Evolutionary conservation across 257 asterid species (phyloP).

Genomic region (Eucommia ulmoides): DNA sequence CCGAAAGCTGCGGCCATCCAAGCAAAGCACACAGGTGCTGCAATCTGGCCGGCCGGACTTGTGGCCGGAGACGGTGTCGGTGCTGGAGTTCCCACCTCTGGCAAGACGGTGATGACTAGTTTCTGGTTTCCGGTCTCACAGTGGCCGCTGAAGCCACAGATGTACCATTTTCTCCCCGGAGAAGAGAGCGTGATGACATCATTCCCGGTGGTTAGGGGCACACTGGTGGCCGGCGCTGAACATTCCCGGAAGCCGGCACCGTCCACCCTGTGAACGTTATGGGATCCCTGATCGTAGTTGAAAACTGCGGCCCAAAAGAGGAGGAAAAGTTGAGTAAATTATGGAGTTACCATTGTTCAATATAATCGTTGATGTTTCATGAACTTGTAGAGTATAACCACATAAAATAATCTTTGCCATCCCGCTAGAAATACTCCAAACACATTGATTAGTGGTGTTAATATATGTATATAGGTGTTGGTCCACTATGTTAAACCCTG

Average conservation of each 20-base stretch:
- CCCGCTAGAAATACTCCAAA: too few relatives aligned
- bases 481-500: too few relatives aligned
- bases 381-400: too few relatives aligned
- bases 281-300: constrained; percentile 7
- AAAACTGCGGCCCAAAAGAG: too few relatives aligned
- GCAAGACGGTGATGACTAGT: constrained; percentile 22
- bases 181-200: constrained; percentile 13
- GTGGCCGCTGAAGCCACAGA: constrained; percentile 12
- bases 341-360: too few relatives aligned
- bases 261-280: constrained; percentile 22
- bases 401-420: too few relatives aligned
- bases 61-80: constrained; percentile 8
- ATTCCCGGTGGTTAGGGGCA: constrained; percentile 6
- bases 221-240: constrained; percentile 4
- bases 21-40: constrained; percentile 2
- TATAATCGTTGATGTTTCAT: too few relatives aligned
- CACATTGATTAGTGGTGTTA: too few relatives aligned
- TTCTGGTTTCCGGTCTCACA: constrained; percentile 24
- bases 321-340: too few relatives aligned
- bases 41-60: neutral
- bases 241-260: constrained; percentile 24
- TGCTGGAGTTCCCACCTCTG: neutral
- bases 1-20: constrained; percentile 11
- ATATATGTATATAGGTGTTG: too few relatives aligned
- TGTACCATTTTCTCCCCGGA: constrained; percentile 34